Base-by-base conservation (phyloP, 257 asterid species). In the Lavandula angustifolia region DNA sequence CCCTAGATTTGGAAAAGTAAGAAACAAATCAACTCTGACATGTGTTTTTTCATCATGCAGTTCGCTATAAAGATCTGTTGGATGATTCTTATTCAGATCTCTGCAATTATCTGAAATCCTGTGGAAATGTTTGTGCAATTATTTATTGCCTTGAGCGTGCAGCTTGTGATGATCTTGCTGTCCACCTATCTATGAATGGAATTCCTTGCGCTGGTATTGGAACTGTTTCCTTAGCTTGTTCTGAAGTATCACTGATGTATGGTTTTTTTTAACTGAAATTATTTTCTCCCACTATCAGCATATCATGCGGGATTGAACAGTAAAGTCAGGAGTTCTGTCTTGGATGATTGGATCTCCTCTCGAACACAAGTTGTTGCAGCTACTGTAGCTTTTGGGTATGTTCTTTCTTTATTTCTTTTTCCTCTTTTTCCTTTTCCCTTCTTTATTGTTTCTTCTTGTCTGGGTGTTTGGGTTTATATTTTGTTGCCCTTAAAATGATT, bases 311-410 rank as follows among this genome's bases (percentile, higher is more conserved):
- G 98, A 61, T 74, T 92, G 86, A 82, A 81, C 79, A 83, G 78
- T 78, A 87, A 82, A 77, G 51, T 78, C 76, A 85, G 98, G 76
- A 89, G 87, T 81, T 82, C 94, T 64, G 85, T 87, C 70, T 78
- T 92, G 79, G 96, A 92, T 71, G 79, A 84, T 56, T 92, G 98
- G 98, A 80, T 92, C 76, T 85, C 97, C 56, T 85, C 89, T 52
- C 89, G 86, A 84, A 89, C 84, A 66, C 95, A 92, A 82, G 94
- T 89, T 17, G 88, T 92, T 43, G 98, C 82, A 69, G 98, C 98
- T 53, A 92, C 98, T 37, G 97, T 92, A 64, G 98, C 98, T 52
- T 92, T 92, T 80, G 98, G 98, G 98, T 92, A 81, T 59, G 82
- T 17, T 74, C 50, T 62, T 54, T 48, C 57, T 66, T 51, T 38